Percentiles rank a stretch among this genome's conserved stretches.
Evolutionary conservation across 225 moss, liverwort and hornwort genomes (phyloP).

Genomic region (Rhytidiadelphus loreus): DNA sequence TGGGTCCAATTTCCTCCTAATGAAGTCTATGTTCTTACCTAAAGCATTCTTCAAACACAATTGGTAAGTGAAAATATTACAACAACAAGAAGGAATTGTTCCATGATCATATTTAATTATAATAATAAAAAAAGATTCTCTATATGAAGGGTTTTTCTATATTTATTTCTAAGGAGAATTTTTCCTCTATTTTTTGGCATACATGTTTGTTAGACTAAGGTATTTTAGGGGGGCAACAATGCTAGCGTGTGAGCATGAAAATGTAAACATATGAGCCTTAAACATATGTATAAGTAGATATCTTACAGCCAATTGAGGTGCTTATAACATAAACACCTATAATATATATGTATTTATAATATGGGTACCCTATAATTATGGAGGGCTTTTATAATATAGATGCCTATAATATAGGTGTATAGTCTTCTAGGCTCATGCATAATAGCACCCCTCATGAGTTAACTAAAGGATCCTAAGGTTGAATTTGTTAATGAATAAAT

Average conservation of each 20-base stretch:
- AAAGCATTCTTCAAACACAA: not conserved
- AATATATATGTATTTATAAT: not conserved
- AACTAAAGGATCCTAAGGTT: too few relatives aligned
- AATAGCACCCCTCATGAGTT: too few relatives aligned
- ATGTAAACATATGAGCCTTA: not conserved
- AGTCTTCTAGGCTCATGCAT: not conserved
- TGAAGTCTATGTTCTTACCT: fast-evolving
- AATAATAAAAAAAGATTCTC: not conserved
- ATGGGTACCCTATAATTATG: not conserved
- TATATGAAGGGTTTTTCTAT: too few relatives aligned
- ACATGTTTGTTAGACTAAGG: not conserved
- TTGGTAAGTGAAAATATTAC: not conserved
- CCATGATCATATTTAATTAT: not conserved
- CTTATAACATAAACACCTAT: not conserved
- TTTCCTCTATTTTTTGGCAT: not conserved
- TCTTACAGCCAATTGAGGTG: not conserved
- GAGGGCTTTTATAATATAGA: not conserved
- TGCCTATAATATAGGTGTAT: not conserved
- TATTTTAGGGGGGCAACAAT: not conserved
- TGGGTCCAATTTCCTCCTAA: not conserved
- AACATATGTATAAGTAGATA: not conserved
- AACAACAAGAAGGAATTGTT: not conserved
- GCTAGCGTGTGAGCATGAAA: not conserved
- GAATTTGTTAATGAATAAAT: too few relatives aligned
- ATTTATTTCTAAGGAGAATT: not conserved